Evolutionary conservation across 2,329 filamentous ascomycete genomes (phyloP), one percentile per base, ranked within the genome.

Genomic region (Dothideomycetes sp.): DNA sequence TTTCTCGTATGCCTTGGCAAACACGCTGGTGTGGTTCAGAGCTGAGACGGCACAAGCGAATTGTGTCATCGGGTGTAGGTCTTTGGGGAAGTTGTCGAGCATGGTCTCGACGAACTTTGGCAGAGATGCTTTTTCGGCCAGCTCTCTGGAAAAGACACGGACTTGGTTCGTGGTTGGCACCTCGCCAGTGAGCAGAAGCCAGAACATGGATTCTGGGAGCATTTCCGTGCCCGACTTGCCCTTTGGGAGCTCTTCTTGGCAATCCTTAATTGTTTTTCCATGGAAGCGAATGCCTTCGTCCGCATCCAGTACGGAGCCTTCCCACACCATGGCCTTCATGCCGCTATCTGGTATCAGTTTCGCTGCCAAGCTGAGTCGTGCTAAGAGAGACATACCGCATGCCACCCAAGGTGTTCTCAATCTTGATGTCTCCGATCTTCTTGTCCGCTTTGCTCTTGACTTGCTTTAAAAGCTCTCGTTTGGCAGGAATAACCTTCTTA

Each of bases 161-260:
- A 91, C 77, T 64, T 98, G 91, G 46, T 69, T 68, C 16, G 79
- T 81, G 1, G 83, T 84, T 17, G 91, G 91, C 16, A 96, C 84
- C 63, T 93, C 75, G 44, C 91, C 91, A 8, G 91, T 98, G 52
- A 98, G 72, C 37, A 98, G 78, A 31, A 96, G 78, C 91, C 91
- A 98, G 74, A 98, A 98, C 91, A 98, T 98, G 63, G 89, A 80
- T 66, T 98, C 91, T 35, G 91, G 91, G 10, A 96, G 76, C 91
- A 96, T 98, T 68, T 96, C 89, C 4, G 86, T 93, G 54, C 89
- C 86, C 3, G 83, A 77, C 44, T 75, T 86, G 51, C 89, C 91
- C 72, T 95, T 96, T 7, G 59, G 91, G 12, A 96, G 78, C 62
- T 87, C 81, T 51, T 80, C 77, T 60, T 96, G 91, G 70, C 91